Evolutionary conservation across 2,329 filamentous ascomycete genomes (phyloP), one percentile per base, ranked within the genome.

Genomic region (Ambrosiella xylebori): DNA sequence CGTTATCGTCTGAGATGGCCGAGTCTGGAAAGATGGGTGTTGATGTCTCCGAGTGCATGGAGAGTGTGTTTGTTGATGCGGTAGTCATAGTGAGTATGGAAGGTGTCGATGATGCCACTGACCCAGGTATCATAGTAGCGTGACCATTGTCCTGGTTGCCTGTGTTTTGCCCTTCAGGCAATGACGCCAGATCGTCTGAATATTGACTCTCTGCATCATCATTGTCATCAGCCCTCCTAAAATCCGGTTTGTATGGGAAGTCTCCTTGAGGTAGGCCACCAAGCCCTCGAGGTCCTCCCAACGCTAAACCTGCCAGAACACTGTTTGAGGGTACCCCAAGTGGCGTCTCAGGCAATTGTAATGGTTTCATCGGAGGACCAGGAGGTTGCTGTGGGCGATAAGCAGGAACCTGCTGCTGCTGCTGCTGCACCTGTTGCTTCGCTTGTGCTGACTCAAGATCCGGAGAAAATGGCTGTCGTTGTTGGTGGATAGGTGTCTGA

Each of bases 401-500:
- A 13, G 27, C 27, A 27, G 27, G 27, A 27, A 5, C 27, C 27
- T 27, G 27, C 27, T 15, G 36, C 11, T 51, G 57, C 8, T 53
- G 36, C 11, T 51, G 57, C 8, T 53, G 44, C 38, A 1, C 11
- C n/a, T 56, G 37, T 7, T 50, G 58, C 15, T 37, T 51, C 27
- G 52, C 37, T 19, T 44, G 49, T 36, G 49, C 37, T 38, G 37
- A 51, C 35, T 51, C 41, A 17, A 57, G 45, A 7, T 54, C 38
- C 8, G 55, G 55, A 17, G 56, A 57, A 52, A 54, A 60, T 19
- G 59, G 55, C 19, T 36, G 54, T 12, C 54, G 57, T 37, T 57
- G 55, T 35, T 61, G 57, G 19, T 59, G 56, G 49, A 61, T 36
- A 12, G 57, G 57, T 13, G 47, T 57, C 44, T 59, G 47, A 1